phyloP scores from a whole-genome alignment of 2,329 filamentous ascomycete genomes.

The Paraphaeosphaeria sporulosa region DNA sequence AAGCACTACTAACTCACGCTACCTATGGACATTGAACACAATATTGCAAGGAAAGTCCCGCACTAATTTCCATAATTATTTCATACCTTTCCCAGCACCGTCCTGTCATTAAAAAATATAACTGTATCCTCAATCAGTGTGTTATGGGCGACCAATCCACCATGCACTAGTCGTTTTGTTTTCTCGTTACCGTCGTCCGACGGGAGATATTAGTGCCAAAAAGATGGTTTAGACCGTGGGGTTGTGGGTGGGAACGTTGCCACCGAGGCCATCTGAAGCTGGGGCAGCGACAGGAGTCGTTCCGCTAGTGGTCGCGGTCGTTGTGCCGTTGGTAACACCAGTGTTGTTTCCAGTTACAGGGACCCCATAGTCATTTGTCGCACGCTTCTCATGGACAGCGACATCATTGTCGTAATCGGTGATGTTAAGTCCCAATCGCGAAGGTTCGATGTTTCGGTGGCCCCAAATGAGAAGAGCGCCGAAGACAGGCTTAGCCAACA shows the following conservation, averaged over 20 bases:
- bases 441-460: conserved; percentile 68
- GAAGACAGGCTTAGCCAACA: conserved; percentile 71
- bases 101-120: no score
- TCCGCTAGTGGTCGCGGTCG: not conserved
- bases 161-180: not conserved
- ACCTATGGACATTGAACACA: no score
- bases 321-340: not conserved
- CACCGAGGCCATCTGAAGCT: not conserved
- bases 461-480: conserved; percentile 67
- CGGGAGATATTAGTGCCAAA: not conserved
- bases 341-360: not conserved
- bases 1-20: no score
- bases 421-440: conserved; percentile 62
- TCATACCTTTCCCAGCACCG: no score
- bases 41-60: no score
- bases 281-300: not conserved
- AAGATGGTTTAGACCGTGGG: not conserved
- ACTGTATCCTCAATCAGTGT: no score
- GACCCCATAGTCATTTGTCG: conserved; percentile 13
- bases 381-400: conserved; percentile 27
- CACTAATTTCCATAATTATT: no score
- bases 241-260: not conserved
- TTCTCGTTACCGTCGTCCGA: not conserved
- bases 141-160: no score
- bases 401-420: conserved; percentile 56